These are phyloP conservation scores for Blepharisma undulans DNA, from an alignment of 169 alveolate genomes.

Conservation along the genomic window DNA sequence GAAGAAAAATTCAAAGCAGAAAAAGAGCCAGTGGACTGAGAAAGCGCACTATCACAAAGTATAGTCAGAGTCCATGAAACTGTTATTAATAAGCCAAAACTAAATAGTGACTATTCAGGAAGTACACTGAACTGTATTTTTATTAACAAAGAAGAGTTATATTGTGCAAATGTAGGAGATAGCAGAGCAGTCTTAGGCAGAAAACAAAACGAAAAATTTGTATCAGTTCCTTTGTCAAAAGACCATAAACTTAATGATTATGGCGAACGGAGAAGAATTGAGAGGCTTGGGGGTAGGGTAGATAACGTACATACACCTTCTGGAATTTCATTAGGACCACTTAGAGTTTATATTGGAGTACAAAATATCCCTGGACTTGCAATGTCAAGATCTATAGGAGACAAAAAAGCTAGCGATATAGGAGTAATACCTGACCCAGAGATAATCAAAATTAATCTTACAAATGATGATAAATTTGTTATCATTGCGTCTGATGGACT, in stretches of 20 bases:
- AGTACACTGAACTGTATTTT: constrained; percentile 70
- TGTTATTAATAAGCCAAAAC: constrained; percentile 6
- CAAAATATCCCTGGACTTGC: constrained; percentile 89
- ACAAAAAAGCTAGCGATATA: constrained; percentile 76
- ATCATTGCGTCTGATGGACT: constrained; percentile 39
- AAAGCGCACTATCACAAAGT: not conserved
- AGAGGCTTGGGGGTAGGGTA: constrained; percentile 79
- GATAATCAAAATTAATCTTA: constrained; percentile 53
- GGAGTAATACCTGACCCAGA: constrained; percentile 86
- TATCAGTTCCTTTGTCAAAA: constrained; percentile 46
- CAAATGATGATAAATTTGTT: not conserved
- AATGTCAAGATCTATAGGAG: constrained; percentile 89
- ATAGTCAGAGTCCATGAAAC: not conserved
- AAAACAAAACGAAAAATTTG: not conserved
- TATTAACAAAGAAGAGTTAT: constrained; percentile 52
- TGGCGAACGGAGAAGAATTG: constrained; percentile 78
- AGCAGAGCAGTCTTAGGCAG: constrained; percentile 80
- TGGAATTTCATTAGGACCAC: constrained; percentile 81
- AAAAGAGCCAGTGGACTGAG: too few relatives aligned
- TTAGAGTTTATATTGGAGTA: constrained; percentile 83
- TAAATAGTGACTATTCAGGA: constrained; percentile 68
- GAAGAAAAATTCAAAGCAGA: not conserved
- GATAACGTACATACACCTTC: constrained; percentile 61
- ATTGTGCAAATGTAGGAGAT: constrained; percentile 87
- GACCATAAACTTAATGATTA: constrained; percentile 86